These are phyloP conservation scores for Cytidiella melzeri DNA, from an alignment of 768 basidiomycete genomes.

Conservation along the genomic window DNA sequence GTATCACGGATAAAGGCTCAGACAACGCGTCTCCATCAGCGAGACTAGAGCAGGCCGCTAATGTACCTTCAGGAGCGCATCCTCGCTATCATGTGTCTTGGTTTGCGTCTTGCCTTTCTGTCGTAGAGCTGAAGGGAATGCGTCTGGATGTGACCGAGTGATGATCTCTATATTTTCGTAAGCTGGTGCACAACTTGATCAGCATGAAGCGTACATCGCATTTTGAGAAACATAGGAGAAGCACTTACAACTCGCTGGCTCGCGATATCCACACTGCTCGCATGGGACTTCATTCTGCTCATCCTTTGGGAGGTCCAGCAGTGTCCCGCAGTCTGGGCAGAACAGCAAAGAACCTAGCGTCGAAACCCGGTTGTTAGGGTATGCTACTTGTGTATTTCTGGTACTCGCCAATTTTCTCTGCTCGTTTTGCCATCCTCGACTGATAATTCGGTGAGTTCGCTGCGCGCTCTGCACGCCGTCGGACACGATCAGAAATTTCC, in stretches of 20 bases:
- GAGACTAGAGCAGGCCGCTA: not conserved
- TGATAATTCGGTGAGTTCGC: not conserved
- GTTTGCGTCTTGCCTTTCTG: conserved; percentile 90
- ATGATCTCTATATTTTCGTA: conserved; percentile 89
- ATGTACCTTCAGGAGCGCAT: conserved; percentile 58
- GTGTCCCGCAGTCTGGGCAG: conserved; percentile 88
- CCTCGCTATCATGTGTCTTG: conserved; percentile 65
- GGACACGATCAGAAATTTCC: not conserved
- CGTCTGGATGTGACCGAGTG: conserved; percentile 88
- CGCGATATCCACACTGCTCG: conserved; percentile 82
- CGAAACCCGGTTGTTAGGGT: too few relatives aligned
- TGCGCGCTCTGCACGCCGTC: not conserved
- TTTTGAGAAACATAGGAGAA: not conserved
- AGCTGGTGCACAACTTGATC: conserved; percentile 45
- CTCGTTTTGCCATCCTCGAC: conserved; percentile 20
- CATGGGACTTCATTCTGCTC: conserved; percentile 73
- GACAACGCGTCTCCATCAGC: not conserved
- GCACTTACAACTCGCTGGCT: conserved; percentile 82
- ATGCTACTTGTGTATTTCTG: not conserved
- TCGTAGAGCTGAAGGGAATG: conserved; percentile 84
- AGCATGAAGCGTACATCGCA: not conserved
- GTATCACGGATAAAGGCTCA: not conserved
- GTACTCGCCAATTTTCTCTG: conserved; percentile 45
- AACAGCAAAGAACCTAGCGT: conserved; percentile 84
- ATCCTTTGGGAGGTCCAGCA: conserved; percentile 76